Evolutionary conservation across 2,329 filamentous ascomycete species (phyloP).

Genomic region (Corynespora cassiicola): DNA sequence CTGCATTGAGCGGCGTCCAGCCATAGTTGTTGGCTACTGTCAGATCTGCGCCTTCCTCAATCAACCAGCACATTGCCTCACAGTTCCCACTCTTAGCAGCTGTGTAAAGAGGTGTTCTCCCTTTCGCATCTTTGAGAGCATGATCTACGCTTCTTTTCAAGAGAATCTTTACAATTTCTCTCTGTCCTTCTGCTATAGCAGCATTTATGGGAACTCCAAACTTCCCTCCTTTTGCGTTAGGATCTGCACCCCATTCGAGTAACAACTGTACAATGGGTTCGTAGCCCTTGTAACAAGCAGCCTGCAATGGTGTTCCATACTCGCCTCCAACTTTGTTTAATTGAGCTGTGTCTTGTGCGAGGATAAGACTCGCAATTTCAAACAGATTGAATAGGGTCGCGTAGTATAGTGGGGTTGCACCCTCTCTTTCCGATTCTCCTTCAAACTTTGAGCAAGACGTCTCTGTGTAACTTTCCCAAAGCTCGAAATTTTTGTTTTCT

Average conservation of each 20-base stretch:
- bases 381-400: slow-evolving; percentile 9
- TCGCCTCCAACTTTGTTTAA: slow-evolving; percentile 11
- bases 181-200: slow-evolving; percentile 6
- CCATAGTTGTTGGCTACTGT: background rate
- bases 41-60: too few species aligned
- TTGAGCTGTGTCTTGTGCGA: slow-evolving; percentile 8
- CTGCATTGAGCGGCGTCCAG: background rate
- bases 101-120: slow-evolving; percentile 1
- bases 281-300: slow-evolving; percentile 8
- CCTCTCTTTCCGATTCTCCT: background rate
- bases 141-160: background rate
- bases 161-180: slow-evolving; percentile 8
- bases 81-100: background rate
- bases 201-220: slow-evolving; percentile 15
- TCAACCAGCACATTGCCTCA: too few species aligned
- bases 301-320: slow-evolving; percentile 12
- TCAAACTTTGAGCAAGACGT: background rate
- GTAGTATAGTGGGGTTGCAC: slow-evolving; percentile 13
- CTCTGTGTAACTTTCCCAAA: slow-evolving; percentile 7
- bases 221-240: slow-evolving; percentile 12
- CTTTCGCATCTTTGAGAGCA: background rate
- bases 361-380: slow-evolving; percentile 8
- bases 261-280: slow-evolving; percentile 6
- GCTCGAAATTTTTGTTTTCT: slow-evolving; percentile 6
- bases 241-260: slow-evolving; percentile 10